Percentiles rank a stretch among this genome's conserved stretches.
Evolutionary conservation across 176 grass and related monocot genomes (phyloP).

Genomic region (Pharus latifolius): DNA sequence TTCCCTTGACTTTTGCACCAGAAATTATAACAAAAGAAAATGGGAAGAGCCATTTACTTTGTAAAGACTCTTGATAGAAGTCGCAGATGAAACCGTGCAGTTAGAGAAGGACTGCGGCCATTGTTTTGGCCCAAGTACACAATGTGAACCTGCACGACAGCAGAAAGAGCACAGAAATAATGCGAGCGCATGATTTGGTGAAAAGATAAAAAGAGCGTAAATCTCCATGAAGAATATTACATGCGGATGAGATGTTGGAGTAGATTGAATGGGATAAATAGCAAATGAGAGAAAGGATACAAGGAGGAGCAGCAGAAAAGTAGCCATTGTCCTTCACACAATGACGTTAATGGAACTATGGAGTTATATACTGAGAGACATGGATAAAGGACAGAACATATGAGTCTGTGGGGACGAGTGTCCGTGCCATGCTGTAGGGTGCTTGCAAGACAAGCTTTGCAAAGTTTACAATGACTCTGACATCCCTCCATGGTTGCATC

Average conservation of each 20-base stretch:
- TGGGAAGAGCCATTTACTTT: slow-evolving; percentile 35
- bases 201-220: slow-evolving; percentile 7
- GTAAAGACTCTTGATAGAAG: slow-evolving; percentile 77
- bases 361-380: slow-evolving; percentile 53
- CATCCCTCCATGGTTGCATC: slow-evolving; percentile 75
- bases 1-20: not conserved
- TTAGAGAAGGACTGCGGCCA: slow-evolving; percentile 50
- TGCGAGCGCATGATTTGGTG: slow-evolving; percentile 18
- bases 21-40: not conserved
- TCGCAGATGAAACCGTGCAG: slow-evolving; percentile 50
- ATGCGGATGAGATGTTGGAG: slow-evolving; percentile 22
- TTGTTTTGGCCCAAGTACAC: slow-evolving; percentile 79
- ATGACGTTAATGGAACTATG: slow-evolving; percentile 22
- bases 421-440: slow-evolving; percentile 31
- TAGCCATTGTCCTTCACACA: slow-evolving; percentile 64
- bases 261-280: slow-evolving; percentile 32
- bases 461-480: slow-evolving; percentile 53
- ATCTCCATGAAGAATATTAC: slow-evolving; percentile 16
- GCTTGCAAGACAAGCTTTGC: slow-evolving; percentile 82
- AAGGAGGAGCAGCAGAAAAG: slow-evolving; percentile 43
- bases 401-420: slow-evolving; percentile 40
- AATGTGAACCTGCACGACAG: slow-evolving; percentile 75
- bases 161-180: slow-evolving; percentile 15
- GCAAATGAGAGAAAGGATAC: slow-evolving; percentile 38
- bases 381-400: slow-evolving; percentile 37